phyloP scores from a whole-genome alignment of 163 green algal species.

The Chlorella variabilis region DNA sequence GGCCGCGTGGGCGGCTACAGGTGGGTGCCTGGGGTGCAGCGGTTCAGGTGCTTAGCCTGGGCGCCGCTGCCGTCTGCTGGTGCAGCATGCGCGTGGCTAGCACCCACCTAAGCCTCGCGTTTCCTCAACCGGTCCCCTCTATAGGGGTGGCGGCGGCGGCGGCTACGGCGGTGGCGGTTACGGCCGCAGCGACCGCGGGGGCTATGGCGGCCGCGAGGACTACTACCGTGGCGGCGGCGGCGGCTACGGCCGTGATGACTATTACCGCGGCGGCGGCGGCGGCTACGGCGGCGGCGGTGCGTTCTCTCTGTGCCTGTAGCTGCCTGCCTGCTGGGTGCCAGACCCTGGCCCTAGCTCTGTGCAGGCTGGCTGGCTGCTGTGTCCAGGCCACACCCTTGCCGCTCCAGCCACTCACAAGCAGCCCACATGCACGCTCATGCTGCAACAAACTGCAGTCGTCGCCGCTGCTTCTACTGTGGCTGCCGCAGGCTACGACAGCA shows the following conservation, averaged over 20 bases:
- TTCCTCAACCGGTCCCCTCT: too few species aligned
- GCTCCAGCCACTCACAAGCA: too few species aligned
- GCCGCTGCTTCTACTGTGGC: too few species aligned
- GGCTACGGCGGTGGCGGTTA: not conserved
- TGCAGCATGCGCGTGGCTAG: too few species aligned
- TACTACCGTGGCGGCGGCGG: not conserved
- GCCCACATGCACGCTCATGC: too few species aligned
- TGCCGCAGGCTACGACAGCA: conserved; percentile 19
- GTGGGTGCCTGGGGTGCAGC: not conserved
- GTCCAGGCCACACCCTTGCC: too few species aligned
- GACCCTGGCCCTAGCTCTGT: too few species aligned
- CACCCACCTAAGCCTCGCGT: too few species aligned
- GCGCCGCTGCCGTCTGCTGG: not conserved
- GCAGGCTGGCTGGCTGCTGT: too few species aligned
- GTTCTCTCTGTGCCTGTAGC: not conserved
- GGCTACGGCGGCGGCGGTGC: conserved; percentile 33
- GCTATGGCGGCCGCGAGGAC: not conserved
- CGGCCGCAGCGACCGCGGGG: conserved; percentile 21
- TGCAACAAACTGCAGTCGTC: too few species aligned
- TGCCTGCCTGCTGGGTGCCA: not conserved
- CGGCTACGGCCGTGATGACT: conserved; percentile 4
- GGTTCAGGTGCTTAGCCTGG: not conserved
- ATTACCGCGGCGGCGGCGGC: conserved; percentile 23
- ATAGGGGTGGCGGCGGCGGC: not conserved
- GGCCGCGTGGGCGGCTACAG: conserved; percentile 19